These are phyloP conservation scores for Rhodamnia argentea DNA, from an alignment of 345 rosid species.

Conservation along the genomic window DNA sequence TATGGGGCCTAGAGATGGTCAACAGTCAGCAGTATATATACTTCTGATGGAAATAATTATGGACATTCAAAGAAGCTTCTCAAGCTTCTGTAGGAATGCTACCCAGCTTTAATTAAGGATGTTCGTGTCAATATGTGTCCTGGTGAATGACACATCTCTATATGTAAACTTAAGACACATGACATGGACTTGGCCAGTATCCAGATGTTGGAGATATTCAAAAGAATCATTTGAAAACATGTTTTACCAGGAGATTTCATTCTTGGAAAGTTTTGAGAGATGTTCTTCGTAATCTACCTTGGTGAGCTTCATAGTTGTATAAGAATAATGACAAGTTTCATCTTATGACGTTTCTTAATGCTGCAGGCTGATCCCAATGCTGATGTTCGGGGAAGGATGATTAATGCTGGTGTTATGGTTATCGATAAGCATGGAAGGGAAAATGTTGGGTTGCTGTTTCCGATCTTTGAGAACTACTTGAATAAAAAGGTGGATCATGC, in stretches of 20 bases:
- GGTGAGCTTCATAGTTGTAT: too few relatives aligned
- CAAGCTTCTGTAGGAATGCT: neutral
- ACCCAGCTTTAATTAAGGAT: neutral
- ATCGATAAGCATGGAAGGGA: slow-evolving; percentile 91
- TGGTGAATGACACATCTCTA: neutral
- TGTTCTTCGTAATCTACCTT: neutral
- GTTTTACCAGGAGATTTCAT: neutral
- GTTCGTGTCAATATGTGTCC: neutral
- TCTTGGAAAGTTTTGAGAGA: neutral
- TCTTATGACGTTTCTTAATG: slow-evolving; percentile 1
- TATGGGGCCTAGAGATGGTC: neutral
- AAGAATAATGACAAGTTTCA: neutral
- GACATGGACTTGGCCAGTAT: neutral
- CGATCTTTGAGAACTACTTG: slow-evolving; percentile 88
- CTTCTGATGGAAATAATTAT: neutral
- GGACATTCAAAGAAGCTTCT: neutral
- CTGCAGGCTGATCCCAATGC: slow-evolving; percentile 90
- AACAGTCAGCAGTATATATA: neutral
- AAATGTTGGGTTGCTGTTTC: slow-evolving; percentile 84
- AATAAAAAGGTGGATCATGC: slow-evolving; percentile 62
- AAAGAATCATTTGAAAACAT: neutral
- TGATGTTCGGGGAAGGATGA: slow-evolving; percentile 99
- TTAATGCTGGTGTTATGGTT: slow-evolving; percentile 88
- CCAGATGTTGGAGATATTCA: neutral
- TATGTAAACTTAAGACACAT: neutral